A percentile compares a stretch with the other conserved stretches of the same genome.
Conservation (phyloP, 768 basidiomycete genomes). For the Trametes sanguinea region DNA sequence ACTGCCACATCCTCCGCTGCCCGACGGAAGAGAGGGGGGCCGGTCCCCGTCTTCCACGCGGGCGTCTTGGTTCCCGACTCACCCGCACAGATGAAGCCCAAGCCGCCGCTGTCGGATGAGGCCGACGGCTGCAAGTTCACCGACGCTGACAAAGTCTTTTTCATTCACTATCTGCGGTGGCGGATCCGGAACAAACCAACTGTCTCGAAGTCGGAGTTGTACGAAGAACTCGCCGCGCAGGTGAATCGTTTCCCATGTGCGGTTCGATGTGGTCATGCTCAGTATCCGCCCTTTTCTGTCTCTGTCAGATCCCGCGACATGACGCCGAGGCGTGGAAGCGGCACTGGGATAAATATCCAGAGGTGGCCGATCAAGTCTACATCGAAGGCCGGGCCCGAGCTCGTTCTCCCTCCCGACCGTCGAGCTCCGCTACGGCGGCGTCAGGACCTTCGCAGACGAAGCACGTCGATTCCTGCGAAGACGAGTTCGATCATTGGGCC, state of each 20-base stretch:
- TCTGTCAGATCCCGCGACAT: not conserved
- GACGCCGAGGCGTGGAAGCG: slow-evolving; percentile 7
- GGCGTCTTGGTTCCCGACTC: slow-evolving; percentile 1
- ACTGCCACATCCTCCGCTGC: not conserved
- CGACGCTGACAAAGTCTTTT: slow-evolving; percentile 5
- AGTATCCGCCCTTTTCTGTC: not conserved
- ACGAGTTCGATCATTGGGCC: no score
- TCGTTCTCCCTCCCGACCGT: no score
- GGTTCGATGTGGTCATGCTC: no score
- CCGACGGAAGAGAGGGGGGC: not conserved
- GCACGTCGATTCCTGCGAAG: no score
- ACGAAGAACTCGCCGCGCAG: not conserved
- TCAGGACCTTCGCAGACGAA: no score
- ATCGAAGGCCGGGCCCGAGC: not conserved
- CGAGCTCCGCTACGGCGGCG: no score
- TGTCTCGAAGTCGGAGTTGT: not conserved
- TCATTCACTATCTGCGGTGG: slow-evolving; percentile 15
- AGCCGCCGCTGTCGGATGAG: not conserved
- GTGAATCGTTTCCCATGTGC: not conserved
- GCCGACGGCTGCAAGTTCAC: not conserved
- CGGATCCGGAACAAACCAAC: not conserved
- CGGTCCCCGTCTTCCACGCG: not conserved
- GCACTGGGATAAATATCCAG: slow-evolving; percentile 12
- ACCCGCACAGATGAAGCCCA: not conserved
- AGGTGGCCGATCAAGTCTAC: slow-evolving; percentile 2